Evolutionary conservation across 75 land plant species (phyloP).

Genomic region (Adiantum capillusveneris): DNA sequence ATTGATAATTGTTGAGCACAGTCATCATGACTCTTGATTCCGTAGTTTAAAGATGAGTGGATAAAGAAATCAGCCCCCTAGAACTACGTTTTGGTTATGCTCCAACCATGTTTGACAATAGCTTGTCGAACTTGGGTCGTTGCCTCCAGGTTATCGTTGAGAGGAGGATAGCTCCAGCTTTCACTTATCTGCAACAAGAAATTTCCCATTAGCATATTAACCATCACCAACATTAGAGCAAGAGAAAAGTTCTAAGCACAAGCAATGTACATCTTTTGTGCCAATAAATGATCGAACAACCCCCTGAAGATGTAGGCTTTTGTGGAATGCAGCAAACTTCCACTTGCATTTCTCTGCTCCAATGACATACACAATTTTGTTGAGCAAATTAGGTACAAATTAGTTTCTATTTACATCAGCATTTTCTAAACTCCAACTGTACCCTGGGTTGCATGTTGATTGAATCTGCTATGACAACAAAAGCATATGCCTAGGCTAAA

Average conservation of each 20-base stretch:
- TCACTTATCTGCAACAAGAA: conserved; percentile 44
- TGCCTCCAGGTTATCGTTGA: conserved; percentile 80
- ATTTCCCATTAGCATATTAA: not conserved
- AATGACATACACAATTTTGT: conserved; percentile 95
- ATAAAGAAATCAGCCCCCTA: too few species aligned
- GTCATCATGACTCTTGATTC: too few species aligned
- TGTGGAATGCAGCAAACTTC: conserved; percentile 85
- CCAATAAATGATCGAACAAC: conserved; percentile 76
- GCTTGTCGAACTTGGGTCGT: conserved; percentile 57
- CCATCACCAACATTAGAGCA: not conserved
- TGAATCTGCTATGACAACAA: conserved; percentile 94
- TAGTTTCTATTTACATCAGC: not conserved
- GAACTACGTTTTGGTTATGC: conserved; percentile 2
- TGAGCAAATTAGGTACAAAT: conserved; percentile 9
- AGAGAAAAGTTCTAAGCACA: not conserved
- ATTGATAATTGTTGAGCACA: too few species aligned
- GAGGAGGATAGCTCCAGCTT: conserved; percentile 98
- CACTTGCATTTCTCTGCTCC: conserved; percentile 88
- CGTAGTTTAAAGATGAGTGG: too few species aligned
- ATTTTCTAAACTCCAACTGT: conserved; percentile 4
- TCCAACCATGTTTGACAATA: conserved; percentile 87
- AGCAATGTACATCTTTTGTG: conserved; percentile 70
- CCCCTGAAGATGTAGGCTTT: conserved; percentile 57
- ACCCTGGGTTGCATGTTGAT: conserved; percentile 98
- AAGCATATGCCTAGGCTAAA: conserved; percentile 97